Base-by-base conservation (phyloP, 2,329 filamentous ascomycete genomes). In the Cladosporium sp. region DNA sequence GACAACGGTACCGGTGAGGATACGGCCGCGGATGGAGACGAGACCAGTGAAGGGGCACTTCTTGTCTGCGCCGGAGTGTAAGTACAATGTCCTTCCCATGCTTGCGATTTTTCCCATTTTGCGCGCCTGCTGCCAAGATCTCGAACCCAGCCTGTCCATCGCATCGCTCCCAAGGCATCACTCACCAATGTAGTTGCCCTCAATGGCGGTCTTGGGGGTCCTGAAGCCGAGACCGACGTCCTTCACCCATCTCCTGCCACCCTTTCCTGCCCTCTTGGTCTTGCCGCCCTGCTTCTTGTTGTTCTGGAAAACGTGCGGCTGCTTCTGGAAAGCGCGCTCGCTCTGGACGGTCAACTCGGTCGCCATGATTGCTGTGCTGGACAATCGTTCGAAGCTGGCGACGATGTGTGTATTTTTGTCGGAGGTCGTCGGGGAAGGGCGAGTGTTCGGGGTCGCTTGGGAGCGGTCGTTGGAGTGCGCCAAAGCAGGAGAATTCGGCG, bases 241-340 rank as follows among this genome's bases (percentile, higher is more conserved):
- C 87, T 98, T 98, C 79, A 95, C 96, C 90, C 85, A 92, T 91
- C 91, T 85, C 78, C 88, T 86, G 69, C 88, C 89, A 75, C 83
- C 86, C 85, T 95, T 94, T 75, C 90, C 90, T 68, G 86, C 86
- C 74, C 85, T 77, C 69, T 77, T 85, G 76, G 79, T 79, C 74
- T 86, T 88, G 78, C 87, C 85, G 72, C 84, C 78, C 82, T 90
- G 89, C 75, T 80, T 79, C 86, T 98, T 98, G 73, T 86, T 82
- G 86, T 97, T 96, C 71, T 88, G 84, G 88, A 97, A 98, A 83
- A 98, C 95, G 79, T 98, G 93, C 76, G 93, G 93, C 84, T 98
- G 92, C 86, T 98, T 98, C 80, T 97, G 93, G 88, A 88, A 98
- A 83, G 93, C 93, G 82, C 93, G 92, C 86, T 98, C 93, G 75